A percentile compares a stretch with the other conserved stretches of the same genome.
phyloP scores from a whole-genome alignment of 306 rosid species.

The Quercus robur region DNA sequence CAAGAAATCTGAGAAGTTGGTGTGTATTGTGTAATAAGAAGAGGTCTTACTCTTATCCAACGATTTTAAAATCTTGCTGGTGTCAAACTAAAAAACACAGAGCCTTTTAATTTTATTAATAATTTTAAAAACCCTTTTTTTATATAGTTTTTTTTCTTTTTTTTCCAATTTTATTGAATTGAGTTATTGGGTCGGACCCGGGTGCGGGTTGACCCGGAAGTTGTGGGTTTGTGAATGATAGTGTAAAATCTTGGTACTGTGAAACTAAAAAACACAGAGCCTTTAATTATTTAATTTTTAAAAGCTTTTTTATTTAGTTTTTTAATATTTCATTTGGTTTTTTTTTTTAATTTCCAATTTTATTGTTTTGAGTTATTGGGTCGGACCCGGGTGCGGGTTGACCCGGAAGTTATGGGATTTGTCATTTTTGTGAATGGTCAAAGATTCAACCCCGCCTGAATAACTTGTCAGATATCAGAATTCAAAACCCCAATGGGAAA shows the following conservation, averaged over 20 bases:
- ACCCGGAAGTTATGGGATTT: neutral
- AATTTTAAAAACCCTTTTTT: neutral
- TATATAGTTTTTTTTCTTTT: neutral
- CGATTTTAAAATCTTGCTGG: neutral
- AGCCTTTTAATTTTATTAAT: neutral
- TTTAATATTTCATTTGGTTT: too few relatives aligned
- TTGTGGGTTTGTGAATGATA: neutral
- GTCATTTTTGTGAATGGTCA: too few relatives aligned
- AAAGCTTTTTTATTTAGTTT: neutral
- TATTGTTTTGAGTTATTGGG: neutral
- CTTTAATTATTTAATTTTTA: neutral
- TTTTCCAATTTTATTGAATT: neutral
- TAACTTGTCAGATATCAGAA: too few relatives aligned
- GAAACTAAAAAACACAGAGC: neutral
- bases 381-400: neutral
- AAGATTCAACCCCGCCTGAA: too few relatives aligned
- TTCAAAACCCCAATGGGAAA: too few relatives aligned
- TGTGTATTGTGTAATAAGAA: neutral
- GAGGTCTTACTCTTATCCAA: constrained; percentile 9
- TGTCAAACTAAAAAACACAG: neutral
- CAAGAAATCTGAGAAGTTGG: constrained; percentile 22
- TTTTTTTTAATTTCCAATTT: neutral
- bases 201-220: neutral
- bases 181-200: neutral
- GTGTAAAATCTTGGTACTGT: neutral